These are phyloP conservation scores for Pascua sp. DNA, from an alignment of 1,284 basidiomycete genomes.

Conservation along the genomic window DNA sequence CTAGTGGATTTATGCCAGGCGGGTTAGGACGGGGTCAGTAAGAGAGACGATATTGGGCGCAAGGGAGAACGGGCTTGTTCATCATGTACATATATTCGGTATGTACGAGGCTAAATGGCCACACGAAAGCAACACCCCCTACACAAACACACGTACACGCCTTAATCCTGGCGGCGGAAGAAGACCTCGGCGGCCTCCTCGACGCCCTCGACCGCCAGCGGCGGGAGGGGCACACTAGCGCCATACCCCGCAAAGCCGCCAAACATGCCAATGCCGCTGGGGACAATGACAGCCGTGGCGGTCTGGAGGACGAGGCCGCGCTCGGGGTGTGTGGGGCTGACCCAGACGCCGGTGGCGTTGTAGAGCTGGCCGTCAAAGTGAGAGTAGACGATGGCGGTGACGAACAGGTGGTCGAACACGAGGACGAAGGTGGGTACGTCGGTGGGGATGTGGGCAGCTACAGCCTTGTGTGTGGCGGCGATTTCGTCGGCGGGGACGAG, in stretches of 20 bases:
- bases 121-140: too few relatives aligned
- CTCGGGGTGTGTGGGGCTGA: background rate
- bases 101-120: too few relatives aligned
- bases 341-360: background rate
- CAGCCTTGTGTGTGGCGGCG: background rate
- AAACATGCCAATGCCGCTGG: conserved; percentile 14
- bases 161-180: background rate
- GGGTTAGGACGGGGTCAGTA: too few relatives aligned
- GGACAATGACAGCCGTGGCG: conserved; percentile 3
- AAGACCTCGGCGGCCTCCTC: conserved; percentile 5
- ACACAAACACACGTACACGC: too few relatives aligned
- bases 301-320: background rate
- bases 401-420: conserved; percentile 17
- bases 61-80: too few relatives aligned
- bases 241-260: conserved; percentile 1
- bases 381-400: conserved; percentile 22
- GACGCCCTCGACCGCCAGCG: background rate
- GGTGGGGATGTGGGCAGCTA: background rate
- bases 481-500: conserved; percentile 4
- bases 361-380: conserved; percentile 19
- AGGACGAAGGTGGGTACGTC: conserved; percentile 7
- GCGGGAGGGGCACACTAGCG: background rate
- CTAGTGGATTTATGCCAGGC: too few relatives aligned
- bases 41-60: too few relatives aligned
- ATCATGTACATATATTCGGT: too few relatives aligned